Evolutionary conservation across 495 filamentous ascomycete genomes (phyloP).

Genomic region (Lasiosphaeria ovina): DNA sequence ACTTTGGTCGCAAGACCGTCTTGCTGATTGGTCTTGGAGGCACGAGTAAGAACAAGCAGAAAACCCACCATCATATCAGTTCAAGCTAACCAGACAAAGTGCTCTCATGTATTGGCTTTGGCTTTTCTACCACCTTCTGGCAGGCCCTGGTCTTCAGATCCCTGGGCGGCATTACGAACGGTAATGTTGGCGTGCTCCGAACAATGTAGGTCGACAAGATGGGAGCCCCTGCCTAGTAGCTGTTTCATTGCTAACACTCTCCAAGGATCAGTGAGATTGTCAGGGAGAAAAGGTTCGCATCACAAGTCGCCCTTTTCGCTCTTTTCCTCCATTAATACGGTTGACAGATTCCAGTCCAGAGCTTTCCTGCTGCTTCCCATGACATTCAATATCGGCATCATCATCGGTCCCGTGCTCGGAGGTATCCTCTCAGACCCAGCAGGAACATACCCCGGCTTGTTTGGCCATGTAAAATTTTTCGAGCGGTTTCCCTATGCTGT

Average conservation of each 20-base stretch:
- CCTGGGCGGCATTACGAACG: conserved; percentile 75
- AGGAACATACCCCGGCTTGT: conserved; percentile 62
- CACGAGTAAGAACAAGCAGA: conserved; percentile 43
- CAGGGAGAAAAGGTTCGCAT: conserved; percentile 49
- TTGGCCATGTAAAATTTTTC: conserved; percentile 69
- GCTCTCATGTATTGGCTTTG: conserved; percentile 73
- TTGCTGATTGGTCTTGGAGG: conserved; percentile 72
- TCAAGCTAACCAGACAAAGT: conserved; percentile 30
- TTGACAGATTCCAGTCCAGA: conserved; percentile 53
- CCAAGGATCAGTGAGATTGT: conserved; percentile 69
- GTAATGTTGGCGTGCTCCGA: conserved; percentile 76
- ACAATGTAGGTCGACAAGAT: conserved; percentile 54
- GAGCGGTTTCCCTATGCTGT: conserved; percentile 68
- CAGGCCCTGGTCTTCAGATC: conserved; percentile 72
- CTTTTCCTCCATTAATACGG: conserved; percentile 14
- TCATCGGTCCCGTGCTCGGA: conserved; percentile 74
- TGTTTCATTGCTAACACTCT: conserved; percentile 9
- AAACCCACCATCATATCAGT: not conserved
- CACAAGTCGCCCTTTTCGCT: not conserved
- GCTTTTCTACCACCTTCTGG: conserved; percentile 69
- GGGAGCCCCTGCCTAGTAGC: not conserved
- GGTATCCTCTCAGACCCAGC: conserved; percentile 75
- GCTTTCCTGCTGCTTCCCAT: conserved; percentile 70
- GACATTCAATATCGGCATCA: conserved; percentile 75
- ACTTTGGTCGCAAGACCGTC: conserved; percentile 72